These are phyloP conservation scores for Gloeostereum incarnatum DNA, from an alignment of 768 basidiomycete genomes.

Conservation along the genomic window DNA sequence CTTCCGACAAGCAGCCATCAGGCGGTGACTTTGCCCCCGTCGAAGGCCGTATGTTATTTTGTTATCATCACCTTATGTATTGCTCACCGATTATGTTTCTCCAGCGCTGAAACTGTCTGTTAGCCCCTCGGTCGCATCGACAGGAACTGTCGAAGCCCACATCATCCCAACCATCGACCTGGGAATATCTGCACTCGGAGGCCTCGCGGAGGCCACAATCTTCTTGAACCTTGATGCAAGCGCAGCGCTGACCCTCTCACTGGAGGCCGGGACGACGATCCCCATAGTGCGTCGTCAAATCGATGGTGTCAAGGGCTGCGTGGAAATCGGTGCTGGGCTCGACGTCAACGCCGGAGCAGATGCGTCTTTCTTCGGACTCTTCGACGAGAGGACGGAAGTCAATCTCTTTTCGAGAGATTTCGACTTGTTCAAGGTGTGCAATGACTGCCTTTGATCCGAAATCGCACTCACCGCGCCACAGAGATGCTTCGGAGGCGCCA, in stretches of 20 bases:
- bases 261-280: constrained; percentile 4
- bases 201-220: constrained; percentile 17
- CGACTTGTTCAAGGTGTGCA: constrained; percentile 22
- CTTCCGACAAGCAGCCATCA: constrained; percentile 12
- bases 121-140: constrained; percentile 17
- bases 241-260: constrained; percentile 4
- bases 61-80: not conserved
- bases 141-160: constrained; percentile 21
- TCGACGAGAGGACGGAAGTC: constrained; percentile 21
- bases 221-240: constrained; percentile 18
- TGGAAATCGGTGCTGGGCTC: constrained; percentile 22
- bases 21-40: constrained; percentile 17
- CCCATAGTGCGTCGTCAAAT: not conserved
- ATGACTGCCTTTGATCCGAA: too few relatives aligned
- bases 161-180: constrained; percentile 26
- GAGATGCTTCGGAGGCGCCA: too few relatives aligned
- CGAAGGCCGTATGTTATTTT: constrained; percentile 19
- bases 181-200: constrained; percentile 20
- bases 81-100: not conserved
- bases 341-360: constrained; percentile 30
- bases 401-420: constrained; percentile 26
- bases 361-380: constrained; percentile 29
- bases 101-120: constrained; percentile 23
- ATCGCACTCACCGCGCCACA: too few relatives aligned
- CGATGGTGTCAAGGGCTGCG: constrained; percentile 19